A percentile compares a stretch with the other conserved stretches of the same genome.
Conservation (phyloP, 176 grass and related monocot species). For the Poa annua region DNA sequence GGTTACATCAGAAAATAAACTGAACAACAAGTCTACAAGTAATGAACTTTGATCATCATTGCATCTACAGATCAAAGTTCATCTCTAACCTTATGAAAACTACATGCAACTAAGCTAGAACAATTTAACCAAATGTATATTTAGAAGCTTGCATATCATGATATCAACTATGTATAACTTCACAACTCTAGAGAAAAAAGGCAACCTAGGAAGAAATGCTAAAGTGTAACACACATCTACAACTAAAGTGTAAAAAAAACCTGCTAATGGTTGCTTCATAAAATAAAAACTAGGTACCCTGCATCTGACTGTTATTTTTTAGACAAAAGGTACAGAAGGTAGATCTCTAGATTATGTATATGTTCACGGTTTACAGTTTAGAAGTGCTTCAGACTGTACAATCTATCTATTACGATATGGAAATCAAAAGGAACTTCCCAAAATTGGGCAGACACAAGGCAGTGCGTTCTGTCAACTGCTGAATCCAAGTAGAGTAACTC, state of each 20-base stretch:
- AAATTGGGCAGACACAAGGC: neutral
- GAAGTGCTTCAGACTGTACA: neutral
- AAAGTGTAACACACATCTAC: too few species aligned
- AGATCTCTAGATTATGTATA: neutral
- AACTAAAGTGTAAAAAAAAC: too few species aligned
- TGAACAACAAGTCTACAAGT: conserved; percentile 26
- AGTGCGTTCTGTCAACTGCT: neutral
- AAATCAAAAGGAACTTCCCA: neutral
- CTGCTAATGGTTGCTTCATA: too few species aligned
- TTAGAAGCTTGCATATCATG: conserved; percentile 4
- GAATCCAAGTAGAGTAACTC: neutral
- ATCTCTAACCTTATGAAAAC: conserved; percentile 28
- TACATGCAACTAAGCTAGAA: conserved; percentile 25
- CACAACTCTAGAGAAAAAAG: neutral
- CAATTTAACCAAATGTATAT: conserved; percentile 8
- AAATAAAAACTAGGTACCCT: neutral
- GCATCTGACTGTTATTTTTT: neutral
- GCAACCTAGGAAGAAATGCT: neutral
- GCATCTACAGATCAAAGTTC: conserved; percentile 45
- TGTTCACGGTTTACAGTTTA: neutral
- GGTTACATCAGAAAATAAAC: conserved; percentile 13
- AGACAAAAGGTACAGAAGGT: neutral
- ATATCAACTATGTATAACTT: conserved; percentile 29
- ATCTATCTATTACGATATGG: neutral
- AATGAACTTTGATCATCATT: conserved; percentile 7